These are phyloP conservation scores for Alternaria novae-zelandiae DNA, from an alignment of 2,329 filamentous ascomycete species.

Conservation along the genomic window DNA sequence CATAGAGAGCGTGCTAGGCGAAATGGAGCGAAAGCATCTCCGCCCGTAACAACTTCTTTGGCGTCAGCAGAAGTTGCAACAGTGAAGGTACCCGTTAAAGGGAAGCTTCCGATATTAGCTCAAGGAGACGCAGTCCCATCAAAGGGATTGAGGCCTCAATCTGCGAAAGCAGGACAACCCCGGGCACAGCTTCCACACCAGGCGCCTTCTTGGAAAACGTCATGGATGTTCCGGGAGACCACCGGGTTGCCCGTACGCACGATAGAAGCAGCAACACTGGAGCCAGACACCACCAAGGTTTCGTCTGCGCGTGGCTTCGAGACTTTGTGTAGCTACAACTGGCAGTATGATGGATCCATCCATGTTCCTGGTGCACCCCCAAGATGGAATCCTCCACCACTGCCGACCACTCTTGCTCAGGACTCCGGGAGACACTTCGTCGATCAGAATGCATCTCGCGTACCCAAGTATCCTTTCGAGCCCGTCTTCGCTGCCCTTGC, in stretches of 20 bases:
- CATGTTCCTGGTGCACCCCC: slow-evolving; percentile 27
- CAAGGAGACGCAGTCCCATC: not conserved
- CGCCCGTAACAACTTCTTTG: not conserved
- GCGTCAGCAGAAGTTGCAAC: not conserved
- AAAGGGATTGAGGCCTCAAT: not conserved
- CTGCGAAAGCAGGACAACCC: not conserved
- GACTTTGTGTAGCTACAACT: slow-evolving; percentile 30
- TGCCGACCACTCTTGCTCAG: slow-evolving; percentile 16
- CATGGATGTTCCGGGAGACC: slow-evolving; percentile 22
- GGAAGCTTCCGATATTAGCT: not conserved
- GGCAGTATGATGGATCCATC: slow-evolving; percentile 21
- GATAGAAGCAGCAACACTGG: slow-evolving; percentile 10
- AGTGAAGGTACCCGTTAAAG: not conserved
- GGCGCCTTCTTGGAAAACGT: slow-evolving; percentile 8
- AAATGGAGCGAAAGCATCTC: not conserved
- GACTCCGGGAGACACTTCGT: slow-evolving; percentile 21
- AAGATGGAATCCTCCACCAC: slow-evolving; percentile 17
- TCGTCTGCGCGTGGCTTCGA: slow-evolving; percentile 19
- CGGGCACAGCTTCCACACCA: not conserved
- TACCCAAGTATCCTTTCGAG: slow-evolving; percentile 37
- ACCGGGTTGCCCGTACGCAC: slow-evolving; percentile 7
- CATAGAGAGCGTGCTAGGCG: not conserved
- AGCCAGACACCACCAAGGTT: slow-evolving; percentile 7
- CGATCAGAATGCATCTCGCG: slow-evolving; percentile 38
- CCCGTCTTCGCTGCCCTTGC: slow-evolving; percentile 26